phyloP scores from a whole-genome alignment of 352 stramenopile species.

The Globisporangium perplexum region DNA sequence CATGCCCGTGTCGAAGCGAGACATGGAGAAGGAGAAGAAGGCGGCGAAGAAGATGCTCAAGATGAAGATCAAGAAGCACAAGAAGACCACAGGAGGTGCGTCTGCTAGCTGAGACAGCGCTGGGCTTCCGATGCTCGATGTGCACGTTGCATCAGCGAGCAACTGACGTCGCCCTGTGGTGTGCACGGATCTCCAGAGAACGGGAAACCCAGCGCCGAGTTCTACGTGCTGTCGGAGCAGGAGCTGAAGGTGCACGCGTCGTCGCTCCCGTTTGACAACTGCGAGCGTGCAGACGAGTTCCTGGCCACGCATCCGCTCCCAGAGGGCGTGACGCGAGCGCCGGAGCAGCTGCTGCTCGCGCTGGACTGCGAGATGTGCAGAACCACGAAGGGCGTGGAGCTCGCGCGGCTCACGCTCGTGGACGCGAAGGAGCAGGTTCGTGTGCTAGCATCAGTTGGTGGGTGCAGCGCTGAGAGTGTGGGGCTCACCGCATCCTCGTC shows the following conservation, averaged over 20 bases:
- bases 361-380: conserved; percentile 88
- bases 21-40: conserved; percentile 76
- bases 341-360: conserved; percentile 54
- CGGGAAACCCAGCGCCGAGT: conserved; percentile 52
- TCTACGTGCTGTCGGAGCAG: conserved; percentile 66
- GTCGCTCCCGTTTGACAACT: conserved; percentile 46
- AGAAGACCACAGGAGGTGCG: conserved; percentile 51
- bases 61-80: conserved; percentile 88
- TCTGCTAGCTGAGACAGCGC: neutral
- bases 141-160: neutral
- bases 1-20: conserved; percentile 66
- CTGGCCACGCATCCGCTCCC: conserved; percentile 32
- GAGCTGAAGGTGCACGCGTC: conserved; percentile 52
- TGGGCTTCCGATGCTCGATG: neutral
- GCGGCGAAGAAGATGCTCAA: conserved; percentile 74
- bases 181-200: conserved; percentile 17
- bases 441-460: neutral
- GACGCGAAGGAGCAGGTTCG: conserved; percentile 50
- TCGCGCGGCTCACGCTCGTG: conserved; percentile 68
- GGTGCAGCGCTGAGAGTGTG: too few relatives aligned
- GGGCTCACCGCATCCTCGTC: neutral
- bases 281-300: conserved; percentile 28
- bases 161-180: neutral
- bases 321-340: conserved; percentile 21
- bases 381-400: conserved; percentile 82